phyloP scores from a whole-genome alignment of 495 filamentous ascomycete genomes.

The Neurospora sp. region DNA sequence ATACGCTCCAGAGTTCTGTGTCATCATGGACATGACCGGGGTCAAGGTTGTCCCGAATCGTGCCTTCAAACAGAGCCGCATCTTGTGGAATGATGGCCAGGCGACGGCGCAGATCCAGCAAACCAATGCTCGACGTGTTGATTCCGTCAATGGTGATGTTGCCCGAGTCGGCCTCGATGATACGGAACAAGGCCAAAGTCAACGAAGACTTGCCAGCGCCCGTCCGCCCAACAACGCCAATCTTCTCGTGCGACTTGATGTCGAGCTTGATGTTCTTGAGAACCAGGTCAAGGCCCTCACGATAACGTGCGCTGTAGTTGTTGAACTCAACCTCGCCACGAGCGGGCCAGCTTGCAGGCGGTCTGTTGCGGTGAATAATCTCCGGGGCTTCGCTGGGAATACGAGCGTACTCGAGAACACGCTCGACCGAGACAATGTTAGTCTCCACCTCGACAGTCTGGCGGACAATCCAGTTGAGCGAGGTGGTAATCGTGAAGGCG shows the following conservation, averaged over 20 bases:
- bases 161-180: slow-evolving; percentile 78
- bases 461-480: slow-evolving; percentile 99
- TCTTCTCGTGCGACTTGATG: slow-evolving; percentile 94
- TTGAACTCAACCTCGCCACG: slow-evolving; percentile 84
- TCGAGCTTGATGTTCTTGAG: slow-evolving; percentile 84
- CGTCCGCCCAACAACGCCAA: slow-evolving; percentile 93
- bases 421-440: slow-evolving; percentile 97
- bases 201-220: slow-evolving; percentile 95
- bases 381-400: slow-evolving; percentile 94
- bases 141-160: slow-evolving; percentile 80
- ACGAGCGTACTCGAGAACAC: slow-evolving; percentile 89
- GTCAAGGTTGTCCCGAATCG: slow-evolving; percentile 91
- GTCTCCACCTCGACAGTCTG: slow-evolving; percentile 99
- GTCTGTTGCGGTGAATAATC: slow-evolving; percentile 77
- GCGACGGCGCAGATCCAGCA: slow-evolving; percentile 78
- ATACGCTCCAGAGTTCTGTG: slow-evolving; percentile 93
- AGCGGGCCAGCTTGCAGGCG: slow-evolving; percentile 84
- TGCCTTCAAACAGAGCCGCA: slow-evolving; percentile 93
- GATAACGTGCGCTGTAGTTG: slow-evolving; percentile 90
- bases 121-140: slow-evolving; percentile 81
- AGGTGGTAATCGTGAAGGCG: slow-evolving; percentile 91
- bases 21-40: slow-evolving; percentile 93
- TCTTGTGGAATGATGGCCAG: slow-evolving; percentile 98
- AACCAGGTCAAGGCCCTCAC: slow-evolving; percentile 77
- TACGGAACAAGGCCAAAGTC: slow-evolving; percentile 87